Percentiles rank a stretch among this genome's conserved stretches.
phyloP scores from a whole-genome alignment of 441 rosid genomes.

The Erysimum pusillum region DNA sequence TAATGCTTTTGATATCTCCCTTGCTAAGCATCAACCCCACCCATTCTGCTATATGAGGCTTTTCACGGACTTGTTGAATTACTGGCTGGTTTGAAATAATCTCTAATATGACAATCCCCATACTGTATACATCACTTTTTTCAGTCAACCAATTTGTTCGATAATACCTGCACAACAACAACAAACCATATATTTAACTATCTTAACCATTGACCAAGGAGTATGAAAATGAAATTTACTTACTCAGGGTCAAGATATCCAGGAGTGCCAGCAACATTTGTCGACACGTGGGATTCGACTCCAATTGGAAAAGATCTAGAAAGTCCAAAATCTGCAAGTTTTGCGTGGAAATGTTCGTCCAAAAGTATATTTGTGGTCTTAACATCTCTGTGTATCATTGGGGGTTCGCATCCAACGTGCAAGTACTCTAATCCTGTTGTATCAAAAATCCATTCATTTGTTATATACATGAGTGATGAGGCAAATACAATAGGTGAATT shows the following conservation, averaged over 20 bases:
- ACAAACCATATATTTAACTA: neutral
- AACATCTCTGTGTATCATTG: conserved; percentile 51
- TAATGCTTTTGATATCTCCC: conserved; percentile 8
- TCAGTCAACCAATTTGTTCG: conserved; percentile 23
- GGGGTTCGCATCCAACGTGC: conserved; percentile 48
- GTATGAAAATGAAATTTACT: neutral
- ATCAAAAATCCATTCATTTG: neutral
- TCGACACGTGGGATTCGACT: conserved; percentile 31
- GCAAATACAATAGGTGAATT: neutral
- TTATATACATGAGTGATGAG: neutral
- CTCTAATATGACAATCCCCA: neutral
- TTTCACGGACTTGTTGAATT: neutral
- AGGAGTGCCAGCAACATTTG: conserved; percentile 47
- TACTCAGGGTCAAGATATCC: conserved; percentile 58
- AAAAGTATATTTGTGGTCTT: conserved; percentile 51
- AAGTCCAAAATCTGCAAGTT: conserved; percentile 53
- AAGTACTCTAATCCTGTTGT: conserved; percentile 49
- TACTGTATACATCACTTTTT: conserved; percentile 32
- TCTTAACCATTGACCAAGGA: neutral
- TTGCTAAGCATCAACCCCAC: neutral
- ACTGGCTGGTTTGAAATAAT: conserved; percentile 1
- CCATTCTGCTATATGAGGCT: conserved; percentile 34
- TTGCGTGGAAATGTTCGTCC: conserved; percentile 39
- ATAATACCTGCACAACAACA: conserved; percentile 41
- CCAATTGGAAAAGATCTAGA: conserved; percentile 42